phyloP scores from a whole-genome alignment of 345 rosid genomes.

The Eucalyptus guilfoylei region DNA sequence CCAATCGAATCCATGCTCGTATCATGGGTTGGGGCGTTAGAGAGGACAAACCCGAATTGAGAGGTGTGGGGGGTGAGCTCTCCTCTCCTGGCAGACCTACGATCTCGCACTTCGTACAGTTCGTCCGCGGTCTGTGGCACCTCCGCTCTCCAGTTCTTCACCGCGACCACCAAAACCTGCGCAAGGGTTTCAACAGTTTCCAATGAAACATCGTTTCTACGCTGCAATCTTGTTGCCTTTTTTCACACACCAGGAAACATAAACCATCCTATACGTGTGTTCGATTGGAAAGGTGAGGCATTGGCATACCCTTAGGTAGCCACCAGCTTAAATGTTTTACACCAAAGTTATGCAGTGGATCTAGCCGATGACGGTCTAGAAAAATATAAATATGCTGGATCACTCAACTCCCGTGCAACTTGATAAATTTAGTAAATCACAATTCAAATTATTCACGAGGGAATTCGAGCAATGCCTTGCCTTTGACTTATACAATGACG shows the following conservation, averaged over 20 bases:
- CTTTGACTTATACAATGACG: not conserved
- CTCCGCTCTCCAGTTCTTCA: conserved; percentile 6
- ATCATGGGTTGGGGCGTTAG: not conserved
- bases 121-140: not conserved
- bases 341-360: not conserved
- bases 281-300: not conserved
- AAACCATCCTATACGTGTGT: not conserved
- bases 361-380: not conserved
- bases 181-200: not conserved
- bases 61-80: conserved; percentile 8
- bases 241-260: not conserved
- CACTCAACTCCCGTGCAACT: not conserved
- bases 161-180: conserved; percentile 8
- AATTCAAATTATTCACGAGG: not conserved
- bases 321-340: not conserved
- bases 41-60: conserved; percentile 2
- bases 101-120: not conserved
- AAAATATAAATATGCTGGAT: not conserved
- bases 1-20: not conserved
- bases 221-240: not conserved
- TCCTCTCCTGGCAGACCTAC: not conserved
- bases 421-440: not conserved
- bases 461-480: not conserved
- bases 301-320: not conserved
- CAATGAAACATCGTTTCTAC: not conserved